A percentile compares a stretch with the other conserved stretches of the same genome.
Evolutionary conservation across 495 filamentous ascomycete genomes (phyloP).

Genomic region (Hypomontagnella monticulosa): DNA sequence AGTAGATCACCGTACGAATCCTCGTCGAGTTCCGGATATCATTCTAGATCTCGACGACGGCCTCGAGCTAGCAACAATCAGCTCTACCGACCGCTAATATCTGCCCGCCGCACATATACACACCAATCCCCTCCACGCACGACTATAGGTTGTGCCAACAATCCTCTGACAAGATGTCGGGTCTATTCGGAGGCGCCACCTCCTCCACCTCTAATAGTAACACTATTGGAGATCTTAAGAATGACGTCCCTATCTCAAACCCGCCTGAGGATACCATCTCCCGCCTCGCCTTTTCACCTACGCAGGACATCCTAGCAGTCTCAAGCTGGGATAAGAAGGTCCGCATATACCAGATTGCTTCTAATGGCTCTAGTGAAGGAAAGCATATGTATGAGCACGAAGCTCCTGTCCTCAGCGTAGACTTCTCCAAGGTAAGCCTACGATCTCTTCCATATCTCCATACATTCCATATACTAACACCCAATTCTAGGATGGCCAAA

Average conservation of each 20-base stretch:
- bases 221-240: constrained; percentile 88
- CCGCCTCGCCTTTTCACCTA: constrained; percentile 82
- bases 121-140: too few relatives aligned
- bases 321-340: constrained; percentile 95
- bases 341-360: constrained; percentile 87
- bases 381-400: constrained; percentile 83
- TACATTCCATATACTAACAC: not conserved
- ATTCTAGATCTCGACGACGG: too few relatives aligned
- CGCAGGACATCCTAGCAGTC: constrained; percentile 80
- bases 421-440: constrained; percentile 80
- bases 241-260: constrained; percentile 80
- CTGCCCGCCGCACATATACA: too few relatives aligned
- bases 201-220: constrained; percentile 58
- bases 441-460: not conserved
- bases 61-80: too few relatives aligned
- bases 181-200: constrained; percentile 70
- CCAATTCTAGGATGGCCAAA: constrained; percentile 58
- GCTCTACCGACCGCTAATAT: too few relatives aligned
- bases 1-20: too few relatives aligned
- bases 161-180: constrained; percentile 61
- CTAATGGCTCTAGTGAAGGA: constrained; percentile 73
- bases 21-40: too few relatives aligned
- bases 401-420: constrained; percentile 77
- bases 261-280: constrained; percentile 89
- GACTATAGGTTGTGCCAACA: not conserved